Evolutionary conservation across 345 rosid species (phyloP).

Genomic region (Anacardium occidentale): DNA sequence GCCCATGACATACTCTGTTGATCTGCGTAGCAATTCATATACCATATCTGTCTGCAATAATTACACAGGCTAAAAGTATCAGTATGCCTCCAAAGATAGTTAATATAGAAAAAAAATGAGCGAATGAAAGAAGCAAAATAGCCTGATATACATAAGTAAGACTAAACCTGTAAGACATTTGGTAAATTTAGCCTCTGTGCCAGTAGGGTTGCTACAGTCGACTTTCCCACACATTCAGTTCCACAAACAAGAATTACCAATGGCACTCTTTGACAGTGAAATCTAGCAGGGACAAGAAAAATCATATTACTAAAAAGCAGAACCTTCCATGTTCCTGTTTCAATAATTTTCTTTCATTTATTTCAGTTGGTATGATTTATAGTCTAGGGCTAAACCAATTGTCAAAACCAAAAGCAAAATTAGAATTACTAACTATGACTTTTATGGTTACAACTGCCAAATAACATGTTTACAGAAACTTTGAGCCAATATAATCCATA

Average conservation of each 20-base stretch:
- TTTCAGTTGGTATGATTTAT: background rate
- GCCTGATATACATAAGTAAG: background rate
- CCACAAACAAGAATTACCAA: slow-evolving; percentile 98
- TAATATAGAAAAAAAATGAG: background rate
- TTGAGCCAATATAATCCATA: background rate
- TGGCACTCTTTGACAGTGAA: slow-evolving; percentile 99
- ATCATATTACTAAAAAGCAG: background rate
- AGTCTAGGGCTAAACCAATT: background rate
- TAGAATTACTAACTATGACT: background rate
- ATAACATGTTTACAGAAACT: background rate
- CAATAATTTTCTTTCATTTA: background rate
- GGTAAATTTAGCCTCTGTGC: slow-evolving; percentile 98
- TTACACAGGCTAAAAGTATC: slow-evolving; percentile 13
- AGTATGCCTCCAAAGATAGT: slow-evolving; percentile 1
- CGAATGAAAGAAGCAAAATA: slow-evolving; percentile 10
- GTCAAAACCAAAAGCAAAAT: too few species aligned
- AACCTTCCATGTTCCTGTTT: background rate
- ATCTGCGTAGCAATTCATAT: slow-evolving; percentile 78
- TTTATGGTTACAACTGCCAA: background rate
- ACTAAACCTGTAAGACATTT: slow-evolving; percentile 82
- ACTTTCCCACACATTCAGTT: slow-evolving; percentile 97
- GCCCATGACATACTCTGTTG: slow-evolving; percentile 67
- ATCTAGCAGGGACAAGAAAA: slow-evolving; percentile 45
- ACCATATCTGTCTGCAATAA: slow-evolving; percentile 83
- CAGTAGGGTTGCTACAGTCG: slow-evolving; percentile 95